A percentile compares a stretch with the other conserved stretches of the same genome.
Evolutionary conservation across 2,329 filamentous ascomycete species (phyloP).

Genomic region (Claviceps pusilla): DNA sequence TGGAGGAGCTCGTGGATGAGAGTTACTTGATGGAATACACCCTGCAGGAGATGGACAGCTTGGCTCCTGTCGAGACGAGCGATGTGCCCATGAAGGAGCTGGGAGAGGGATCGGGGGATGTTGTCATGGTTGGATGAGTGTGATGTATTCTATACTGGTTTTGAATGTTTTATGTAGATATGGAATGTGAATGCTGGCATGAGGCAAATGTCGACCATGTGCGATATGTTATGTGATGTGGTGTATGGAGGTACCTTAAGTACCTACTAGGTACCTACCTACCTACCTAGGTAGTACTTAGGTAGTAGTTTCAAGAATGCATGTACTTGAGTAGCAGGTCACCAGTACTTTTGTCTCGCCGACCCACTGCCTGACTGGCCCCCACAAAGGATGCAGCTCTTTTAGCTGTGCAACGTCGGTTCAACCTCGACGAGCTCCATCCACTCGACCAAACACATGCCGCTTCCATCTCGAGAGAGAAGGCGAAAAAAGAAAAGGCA

Average conservation of each 20-base stretch:
- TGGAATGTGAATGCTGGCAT: neutral
- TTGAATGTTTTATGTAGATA: neutral
- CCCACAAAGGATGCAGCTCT: conserved; percentile 5
- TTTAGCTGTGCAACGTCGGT: neutral
- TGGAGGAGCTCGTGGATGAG: conserved; percentile 85
- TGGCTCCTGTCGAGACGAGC: conserved; percentile 30
- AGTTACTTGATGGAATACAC: conserved; percentile 92
- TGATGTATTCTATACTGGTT: neutral
- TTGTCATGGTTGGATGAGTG: conserved; percentile 3
- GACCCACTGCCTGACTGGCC: neutral
- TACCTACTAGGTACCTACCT: no score
- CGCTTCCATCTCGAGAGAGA: neutral
- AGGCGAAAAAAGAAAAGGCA: neutral
- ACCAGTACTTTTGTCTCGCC: no score
- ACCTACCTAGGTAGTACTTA: neutral
- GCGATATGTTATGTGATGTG: neutral
- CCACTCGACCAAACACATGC: neutral
- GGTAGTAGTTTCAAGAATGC: no score
- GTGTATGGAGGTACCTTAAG: neutral
- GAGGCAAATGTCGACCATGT: neutral
- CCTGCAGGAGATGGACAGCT: conserved; percentile 76
- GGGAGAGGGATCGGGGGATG: conserved; percentile 17
- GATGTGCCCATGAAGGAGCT: conserved; percentile 18
- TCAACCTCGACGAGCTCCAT: neutral
- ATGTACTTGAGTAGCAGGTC: no score